These are phyloP conservation scores for Pseudozyma sp. DNA, from an alignment of 1,284 basidiomycete genomes.

Conservation along the genomic window DNA sequence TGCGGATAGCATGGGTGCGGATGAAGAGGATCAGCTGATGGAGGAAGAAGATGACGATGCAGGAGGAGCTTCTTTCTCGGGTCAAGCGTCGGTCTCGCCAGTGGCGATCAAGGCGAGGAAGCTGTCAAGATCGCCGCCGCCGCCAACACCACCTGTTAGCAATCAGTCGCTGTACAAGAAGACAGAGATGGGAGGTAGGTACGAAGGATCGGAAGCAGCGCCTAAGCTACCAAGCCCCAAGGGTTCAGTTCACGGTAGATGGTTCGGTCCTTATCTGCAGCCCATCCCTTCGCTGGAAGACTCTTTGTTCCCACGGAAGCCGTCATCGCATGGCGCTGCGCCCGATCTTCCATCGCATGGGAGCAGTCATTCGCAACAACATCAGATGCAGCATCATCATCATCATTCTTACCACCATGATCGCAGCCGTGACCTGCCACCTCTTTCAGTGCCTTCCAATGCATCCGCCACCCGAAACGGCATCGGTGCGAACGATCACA, in stretches of 20 bases:
- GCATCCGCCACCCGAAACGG: slow-evolving; percentile 18
- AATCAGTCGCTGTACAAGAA: slow-evolving; percentile 19
- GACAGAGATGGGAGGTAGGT: slow-evolving; percentile 11
- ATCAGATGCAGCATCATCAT: background rate
- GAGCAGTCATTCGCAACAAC: slow-evolving; percentile 7
- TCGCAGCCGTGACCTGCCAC: slow-evolving; percentile 33
- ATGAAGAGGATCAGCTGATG: slow-evolving; percentile 41
- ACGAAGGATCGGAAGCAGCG: slow-evolving; percentile 19
- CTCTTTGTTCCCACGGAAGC: slow-evolving; percentile 29
- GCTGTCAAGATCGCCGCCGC: slow-evolving; percentile 25
- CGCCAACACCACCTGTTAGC: slow-evolving; percentile 12
- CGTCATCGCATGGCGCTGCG: slow-evolving; percentile 7
- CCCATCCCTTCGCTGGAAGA: slow-evolving; percentile 35
- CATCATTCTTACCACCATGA: slow-evolving; percentile 18
- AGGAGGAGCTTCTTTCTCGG: background rate
- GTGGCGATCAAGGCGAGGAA: slow-evolving; percentile 16
- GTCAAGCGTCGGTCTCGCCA: slow-evolving; percentile 17
- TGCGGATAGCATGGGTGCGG: slow-evolving; percentile 25
- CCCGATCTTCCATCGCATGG: slow-evolving; percentile 10
- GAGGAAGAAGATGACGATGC: slow-evolving; percentile 34
- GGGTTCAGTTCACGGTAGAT: slow-evolving; percentile 37
- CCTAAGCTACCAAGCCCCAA: slow-evolving; percentile 44
- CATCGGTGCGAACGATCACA: slow-evolving; percentile 16
- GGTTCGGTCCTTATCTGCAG: slow-evolving; percentile 49
- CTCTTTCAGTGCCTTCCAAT: slow-evolving; percentile 14